Conservation (phyloP, 2,329 filamentous ascomycete species). For the Hypoxylon sp. region DNA sequence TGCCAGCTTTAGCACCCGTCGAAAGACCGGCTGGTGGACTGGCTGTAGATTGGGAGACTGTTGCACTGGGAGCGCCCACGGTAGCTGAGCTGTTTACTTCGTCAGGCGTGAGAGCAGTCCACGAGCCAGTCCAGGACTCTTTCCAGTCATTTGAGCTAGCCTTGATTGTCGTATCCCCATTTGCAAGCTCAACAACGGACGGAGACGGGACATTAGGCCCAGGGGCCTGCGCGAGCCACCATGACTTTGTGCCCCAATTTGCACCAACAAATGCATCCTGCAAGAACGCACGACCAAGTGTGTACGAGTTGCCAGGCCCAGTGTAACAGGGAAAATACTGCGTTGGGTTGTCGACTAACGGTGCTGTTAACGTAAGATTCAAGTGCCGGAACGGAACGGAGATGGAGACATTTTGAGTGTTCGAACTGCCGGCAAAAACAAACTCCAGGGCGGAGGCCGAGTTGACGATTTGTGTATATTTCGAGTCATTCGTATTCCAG, state of each 20-base stretch:
- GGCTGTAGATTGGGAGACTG: neutral
- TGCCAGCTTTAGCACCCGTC: constrained; percentile 54
- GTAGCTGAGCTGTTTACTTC: constrained; percentile 38
- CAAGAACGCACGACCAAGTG: constrained; percentile 60
- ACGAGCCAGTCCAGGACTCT: constrained; percentile 52
- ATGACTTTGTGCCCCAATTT: constrained; percentile 54
- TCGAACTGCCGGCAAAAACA: constrained; percentile 53
- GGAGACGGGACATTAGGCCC: constrained; percentile 53
- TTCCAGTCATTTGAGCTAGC: constrained; percentile 52
- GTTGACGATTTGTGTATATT: constrained; percentile 55
- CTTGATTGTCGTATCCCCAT: constrained; percentile 40
- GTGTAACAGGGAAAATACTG: constrained; percentile 61
- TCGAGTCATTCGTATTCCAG: constrained; percentile 55
- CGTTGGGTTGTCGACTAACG: constrained; percentile 52
- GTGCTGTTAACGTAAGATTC: constrained; percentile 57
- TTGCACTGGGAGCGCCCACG: constrained; percentile 31
- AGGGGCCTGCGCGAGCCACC: constrained; percentile 59
- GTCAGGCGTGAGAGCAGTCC: constrained; percentile 47
- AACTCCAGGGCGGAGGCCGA: constrained; percentile 59
- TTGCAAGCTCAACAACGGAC: constrained; percentile 40
- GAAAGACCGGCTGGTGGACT: constrained; percentile 41
- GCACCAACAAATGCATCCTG: constrained; percentile 62
- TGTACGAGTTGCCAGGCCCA: constrained; percentile 45
- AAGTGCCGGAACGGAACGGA: constrained; percentile 59
- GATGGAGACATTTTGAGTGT: constrained; percentile 55